Percentiles rank a stretch among this genome's conserved stretches.
Conservation (phyloP, 495 filamentous ascomycete genomes). For the Penicillium tannophilum region DNA sequence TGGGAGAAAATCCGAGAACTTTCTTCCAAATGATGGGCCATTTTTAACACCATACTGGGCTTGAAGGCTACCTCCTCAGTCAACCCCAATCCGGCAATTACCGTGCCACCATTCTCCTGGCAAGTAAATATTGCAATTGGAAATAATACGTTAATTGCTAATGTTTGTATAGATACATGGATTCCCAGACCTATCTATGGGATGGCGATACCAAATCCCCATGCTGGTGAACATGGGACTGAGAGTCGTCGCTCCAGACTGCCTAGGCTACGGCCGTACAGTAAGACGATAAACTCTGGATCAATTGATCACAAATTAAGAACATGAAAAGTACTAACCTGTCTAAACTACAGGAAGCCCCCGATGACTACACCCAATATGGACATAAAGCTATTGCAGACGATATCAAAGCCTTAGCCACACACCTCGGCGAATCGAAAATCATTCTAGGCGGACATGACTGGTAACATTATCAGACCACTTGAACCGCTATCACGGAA, state of each 20-base stretch:
- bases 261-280: slow-evolving; percentile 80
- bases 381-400: slow-evolving; percentile 67
- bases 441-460: slow-evolving; percentile 85
- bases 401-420: slow-evolving; percentile 67
- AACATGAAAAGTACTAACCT: neutral
- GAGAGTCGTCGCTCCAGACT: slow-evolving; percentile 74
- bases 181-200: slow-evolving; percentile 68
- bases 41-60: slow-evolving; percentile 12
- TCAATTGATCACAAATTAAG: neutral
- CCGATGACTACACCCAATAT: slow-evolving; percentile 58
- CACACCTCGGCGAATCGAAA: slow-evolving; percentile 54
- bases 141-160: neutral
- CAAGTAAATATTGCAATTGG: slow-evolving; percentile 24
- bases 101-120: slow-evolving; percentile 66
- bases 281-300: slow-evolving; percentile 37
- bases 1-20: neutral
- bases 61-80: slow-evolving; percentile 64
- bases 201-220: slow-evolving; percentile 85
- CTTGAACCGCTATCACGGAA: neutral
- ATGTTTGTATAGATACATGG: slow-evolving; percentile 56
- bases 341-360: slow-evolving; percentile 53
- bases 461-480: slow-evolving; percentile 57
- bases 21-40: neutral
- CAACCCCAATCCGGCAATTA: slow-evolving; percentile 55
- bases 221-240: slow-evolving; percentile 66